Evolutionary conservation across 2,329 filamentous ascomycete species (phyloP), one percentile per base, ranked within the genome.

Genomic region (Xylaria sp.): DNA sequence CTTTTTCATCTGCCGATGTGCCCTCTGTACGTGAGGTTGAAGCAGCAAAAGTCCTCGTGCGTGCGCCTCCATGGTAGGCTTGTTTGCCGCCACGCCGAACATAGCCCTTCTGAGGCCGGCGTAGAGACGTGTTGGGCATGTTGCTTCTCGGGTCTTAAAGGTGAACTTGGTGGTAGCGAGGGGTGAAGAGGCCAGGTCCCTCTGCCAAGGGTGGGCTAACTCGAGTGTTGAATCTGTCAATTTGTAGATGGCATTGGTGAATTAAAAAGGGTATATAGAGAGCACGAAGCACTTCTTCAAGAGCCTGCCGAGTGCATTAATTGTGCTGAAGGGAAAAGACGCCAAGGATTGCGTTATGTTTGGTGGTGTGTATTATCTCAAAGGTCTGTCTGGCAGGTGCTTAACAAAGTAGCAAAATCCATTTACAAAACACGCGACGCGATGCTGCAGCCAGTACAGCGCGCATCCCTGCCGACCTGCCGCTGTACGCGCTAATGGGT

Each of bases 1-100:
- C 88, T 77, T 92, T 96, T 78, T 99, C 95, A 82, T 97, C 92
- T 72, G 92, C 88, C 7, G 94, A 96, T 0, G 93, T 98, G 55
- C 87, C 89, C 81, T 99, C 96, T 57, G 87, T 88, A 59, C 90
- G 87, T 51, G 91, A 80, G 7, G 47, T 38, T 21, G 90, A 89
- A 35, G 92, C 88, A 60, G 94, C 88, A 69, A 98, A 91, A 4
- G 92, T 96, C 73, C 91, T 92, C 25, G 88, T 83, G 71, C 85
- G 82, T 67, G 85, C 83, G 64, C 15, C 79, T 72, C 91, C 90
- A 83, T 92, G 90, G 77, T 89, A 90, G 64, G 87, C 86, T 55
- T 82, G 78, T 75, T 90, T 92, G 63, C 86, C 86, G 43, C 79
- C 89, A 80, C 77, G 91, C 80, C 80, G 90, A 80, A 78, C 91